Evolutionary conservation across 768 basidiomycete species (phyloP).

Genomic region (Psilocybe tampanensis): DNA sequence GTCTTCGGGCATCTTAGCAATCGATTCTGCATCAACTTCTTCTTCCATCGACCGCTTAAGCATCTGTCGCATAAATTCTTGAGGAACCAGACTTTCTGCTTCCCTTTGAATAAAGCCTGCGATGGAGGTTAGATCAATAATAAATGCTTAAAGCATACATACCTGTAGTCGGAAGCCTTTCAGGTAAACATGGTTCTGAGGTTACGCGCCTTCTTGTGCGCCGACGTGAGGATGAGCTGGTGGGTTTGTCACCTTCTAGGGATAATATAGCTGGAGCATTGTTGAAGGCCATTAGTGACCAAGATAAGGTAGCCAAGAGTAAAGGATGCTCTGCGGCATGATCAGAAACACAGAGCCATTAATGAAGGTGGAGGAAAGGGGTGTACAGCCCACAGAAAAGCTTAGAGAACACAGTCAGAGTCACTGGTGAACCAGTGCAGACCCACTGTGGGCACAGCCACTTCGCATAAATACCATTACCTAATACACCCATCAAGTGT

Average conservation of each 20-base stretch:
- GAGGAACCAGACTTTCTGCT: conserved; percentile 60
- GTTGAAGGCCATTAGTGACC: conserved; percentile 48
- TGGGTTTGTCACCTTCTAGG: conserved; percentile 29
- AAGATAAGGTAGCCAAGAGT: background rate
- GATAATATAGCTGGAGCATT: conserved; percentile 44
- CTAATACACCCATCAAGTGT: too few relatives aligned
- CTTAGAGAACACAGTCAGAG: too few relatives aligned
- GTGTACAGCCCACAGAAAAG: background rate
- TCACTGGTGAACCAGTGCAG: too few relatives aligned
- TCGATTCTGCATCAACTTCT: conserved; percentile 25
- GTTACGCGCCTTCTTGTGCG: conserved; percentile 40
- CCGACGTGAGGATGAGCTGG: conserved; percentile 10
- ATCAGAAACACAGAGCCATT: background rate
- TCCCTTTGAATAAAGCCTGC: conserved; percentile 70
- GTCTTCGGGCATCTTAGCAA: conserved; percentile 17
- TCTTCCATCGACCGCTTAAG: conserved; percentile 24
- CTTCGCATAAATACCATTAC: too few relatives aligned
- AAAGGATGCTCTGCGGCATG: background rate
- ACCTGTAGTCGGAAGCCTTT: conserved; percentile 71
- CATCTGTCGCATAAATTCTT: conserved; percentile 57
- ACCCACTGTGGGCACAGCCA: too few relatives aligned
- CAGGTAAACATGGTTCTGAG: conserved; percentile 63
- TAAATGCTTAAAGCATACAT: conserved; percentile 14
- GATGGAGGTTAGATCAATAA: background rate
- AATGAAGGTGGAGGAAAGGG: background rate